Percentiles rank a stretch among this genome's conserved stretches.
These are phyloP conservation scores for Aspergillus spinulosporus DNA, from an alignment of 2,329 filamentous ascomycete species.

Conservation along the genomic window DNA sequence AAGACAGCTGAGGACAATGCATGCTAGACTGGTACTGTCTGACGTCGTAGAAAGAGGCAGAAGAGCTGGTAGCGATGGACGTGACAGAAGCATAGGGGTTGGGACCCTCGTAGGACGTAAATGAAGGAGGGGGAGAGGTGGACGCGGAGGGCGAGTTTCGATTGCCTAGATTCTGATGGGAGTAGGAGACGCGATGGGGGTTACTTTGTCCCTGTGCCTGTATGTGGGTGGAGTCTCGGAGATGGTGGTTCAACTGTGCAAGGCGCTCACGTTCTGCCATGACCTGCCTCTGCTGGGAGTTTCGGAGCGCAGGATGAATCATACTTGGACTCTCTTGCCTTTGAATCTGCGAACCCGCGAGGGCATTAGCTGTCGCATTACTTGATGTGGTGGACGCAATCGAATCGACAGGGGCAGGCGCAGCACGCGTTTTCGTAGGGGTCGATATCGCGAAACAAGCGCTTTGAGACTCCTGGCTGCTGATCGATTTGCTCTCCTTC, in stretches of 20 bases:
- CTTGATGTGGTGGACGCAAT: slow-evolving; percentile 2
- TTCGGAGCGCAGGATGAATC: slow-evolving; percentile 17
- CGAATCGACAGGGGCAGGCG: not conserved
- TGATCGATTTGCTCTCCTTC: slow-evolving; percentile 10
- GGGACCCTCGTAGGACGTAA: not conserved
- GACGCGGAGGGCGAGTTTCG: not conserved
- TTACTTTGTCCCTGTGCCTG: not conserved
- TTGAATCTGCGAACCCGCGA: not conserved
- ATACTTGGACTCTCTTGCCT: slow-evolving; percentile 13
- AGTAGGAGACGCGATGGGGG: slow-evolving; percentile 7
- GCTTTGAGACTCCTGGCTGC: slow-evolving; percentile 6
- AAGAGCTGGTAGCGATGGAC: not conserved
- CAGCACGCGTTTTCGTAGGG: not conserved
- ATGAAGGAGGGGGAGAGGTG: not conserved
- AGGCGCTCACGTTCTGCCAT: slow-evolving; percentile 12
- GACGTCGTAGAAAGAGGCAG: not conserved
- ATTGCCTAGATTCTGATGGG: slow-evolving; percentile 6
- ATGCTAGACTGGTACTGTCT: slow-evolving; percentile 3
- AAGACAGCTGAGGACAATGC: slow-evolving; percentile 1
- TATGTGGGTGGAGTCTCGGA: not conserved
- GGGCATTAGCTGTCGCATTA: not conserved
- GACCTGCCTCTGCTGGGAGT: slow-evolving; percentile 9
- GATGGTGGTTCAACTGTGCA: not conserved
- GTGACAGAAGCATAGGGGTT: not conserved
- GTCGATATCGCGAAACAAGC: slow-evolving; percentile 8